Evolutionary conservation across 106 monocot species (phyloP).

Genomic region (Iris macrosiphon): DNA sequence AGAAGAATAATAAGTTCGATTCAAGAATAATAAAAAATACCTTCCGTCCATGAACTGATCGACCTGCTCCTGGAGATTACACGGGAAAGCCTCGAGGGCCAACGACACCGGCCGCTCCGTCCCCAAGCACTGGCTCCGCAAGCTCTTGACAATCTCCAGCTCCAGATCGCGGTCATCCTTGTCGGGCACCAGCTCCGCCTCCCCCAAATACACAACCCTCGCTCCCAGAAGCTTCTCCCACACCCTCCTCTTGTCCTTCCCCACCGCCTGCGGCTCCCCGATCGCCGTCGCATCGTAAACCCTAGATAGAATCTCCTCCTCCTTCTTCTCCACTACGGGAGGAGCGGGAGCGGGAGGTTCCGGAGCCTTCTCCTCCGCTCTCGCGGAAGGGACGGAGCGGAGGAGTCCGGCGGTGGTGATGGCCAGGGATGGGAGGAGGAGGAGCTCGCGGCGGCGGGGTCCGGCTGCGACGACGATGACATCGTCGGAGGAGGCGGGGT

Average conservation of each 20-base stretch:
- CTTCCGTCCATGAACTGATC: conserved; percentile 83
- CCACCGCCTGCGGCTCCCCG: conserved; percentile 81
- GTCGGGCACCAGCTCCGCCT: conserved; percentile 85
- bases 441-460: conserved; percentile 30
- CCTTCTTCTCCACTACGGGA: conserved; percentile 17
- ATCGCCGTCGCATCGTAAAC: conserved; percentile 87
- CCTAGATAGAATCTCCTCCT: conserved; percentile 36
- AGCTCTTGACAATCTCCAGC: conserved; percentile 72
- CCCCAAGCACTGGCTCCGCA: conserved; percentile 54
- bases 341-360: conserved; percentile 1
- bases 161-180: conserved; percentile 74
- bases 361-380: conserved; percentile 32
- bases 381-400: conserved; percentile 14
- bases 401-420: conserved; percentile 25
- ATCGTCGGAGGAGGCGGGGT: conserved; percentile 2
- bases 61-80: conserved; percentile 63
- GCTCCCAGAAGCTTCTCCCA: conserved; percentile 90
- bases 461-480: not conserved
- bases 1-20: not conserved
- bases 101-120: conserved; percentile 55
- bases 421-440: conserved; percentile 50
- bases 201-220: conserved; percentile 76
- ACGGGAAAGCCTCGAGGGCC: conserved; percentile 81
- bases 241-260: conserved; percentile 66
- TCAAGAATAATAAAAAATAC: conserved; percentile 15